Conservation (phyloP, 441 rosid genomes). For the Pelargonium exstipulatum region DNA sequence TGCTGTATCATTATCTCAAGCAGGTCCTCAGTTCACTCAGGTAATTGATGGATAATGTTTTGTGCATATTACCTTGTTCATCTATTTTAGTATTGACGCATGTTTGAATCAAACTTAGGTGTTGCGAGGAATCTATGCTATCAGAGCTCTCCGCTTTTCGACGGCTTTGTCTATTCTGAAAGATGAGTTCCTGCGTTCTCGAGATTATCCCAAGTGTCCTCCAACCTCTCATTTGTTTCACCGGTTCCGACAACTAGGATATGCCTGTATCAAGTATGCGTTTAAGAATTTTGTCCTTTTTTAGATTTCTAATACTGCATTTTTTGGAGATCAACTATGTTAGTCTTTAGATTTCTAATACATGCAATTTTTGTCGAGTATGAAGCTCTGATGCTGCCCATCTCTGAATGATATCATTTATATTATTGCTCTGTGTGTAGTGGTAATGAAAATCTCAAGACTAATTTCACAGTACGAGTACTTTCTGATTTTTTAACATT, state of each 20-base stretch:
- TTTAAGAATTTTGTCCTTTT: slow-evolving; percentile 4
- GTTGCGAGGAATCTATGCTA: slow-evolving; percentile 75
- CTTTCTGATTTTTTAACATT: background rate
- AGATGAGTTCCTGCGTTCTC: slow-evolving; percentile 90
- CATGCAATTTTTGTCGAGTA: too few species aligned
- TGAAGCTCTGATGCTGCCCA: too few species aligned
- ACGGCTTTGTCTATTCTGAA: slow-evolving; percentile 86
- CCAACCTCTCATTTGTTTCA: slow-evolving; percentile 91
- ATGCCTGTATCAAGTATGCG: slow-evolving; percentile 89
- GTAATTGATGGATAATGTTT: slow-evolving; percentile 34
- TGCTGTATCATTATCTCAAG: slow-evolving; percentile 92
- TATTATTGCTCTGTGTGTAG: background rate
- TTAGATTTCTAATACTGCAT: background rate
- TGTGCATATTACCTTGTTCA: slow-evolving; percentile 15
- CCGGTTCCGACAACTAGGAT: slow-evolving; percentile 89
- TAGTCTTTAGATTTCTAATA: too few species aligned
- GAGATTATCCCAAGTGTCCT: slow-evolving; percentile 98
- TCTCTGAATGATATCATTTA: too few species aligned
- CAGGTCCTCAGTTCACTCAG: slow-evolving; percentile 98
- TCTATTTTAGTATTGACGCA: slow-evolving; percentile 27
- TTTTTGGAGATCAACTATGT: background rate
- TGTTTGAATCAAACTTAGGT: slow-evolving; percentile 44
- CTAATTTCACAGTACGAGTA: background rate
- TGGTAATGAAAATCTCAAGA: background rate
- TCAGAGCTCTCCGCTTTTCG: slow-evolving; percentile 90